These are phyloP conservation scores for Phytophthora megakarya DNA, from an alignment of 352 stramenopile species.

Conservation along the genomic window DNA sequence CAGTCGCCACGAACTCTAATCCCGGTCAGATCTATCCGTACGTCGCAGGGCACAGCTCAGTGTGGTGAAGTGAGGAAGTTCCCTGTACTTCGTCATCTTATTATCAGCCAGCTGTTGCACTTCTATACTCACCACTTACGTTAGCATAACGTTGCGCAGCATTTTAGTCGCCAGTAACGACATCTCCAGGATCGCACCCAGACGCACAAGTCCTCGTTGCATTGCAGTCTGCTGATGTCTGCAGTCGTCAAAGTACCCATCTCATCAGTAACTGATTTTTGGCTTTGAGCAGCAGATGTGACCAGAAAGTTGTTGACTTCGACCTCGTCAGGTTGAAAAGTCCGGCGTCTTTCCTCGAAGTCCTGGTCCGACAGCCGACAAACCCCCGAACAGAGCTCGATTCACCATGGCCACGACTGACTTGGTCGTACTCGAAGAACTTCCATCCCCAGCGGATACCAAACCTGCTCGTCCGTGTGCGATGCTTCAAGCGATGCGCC, in stretches of 20 bases:
- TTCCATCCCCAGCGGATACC: slow-evolving; percentile 5
- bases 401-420: background rate
- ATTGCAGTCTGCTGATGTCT: too few relatives aligned
- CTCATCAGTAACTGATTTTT: background rate
- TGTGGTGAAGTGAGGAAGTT: background rate
- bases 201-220: background rate
- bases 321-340: slow-evolving; percentile 8
- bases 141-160: too few relatives aligned
- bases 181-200: too few relatives aligned
- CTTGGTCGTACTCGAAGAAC: slow-evolving; percentile 13
- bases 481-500: slow-evolving; percentile 4
- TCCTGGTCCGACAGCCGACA: slow-evolving; percentile 1
- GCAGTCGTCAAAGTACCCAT: background rate
- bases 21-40: background rate
- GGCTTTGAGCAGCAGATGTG: slow-evolving; percentile 8
- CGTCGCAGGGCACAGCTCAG: too few relatives aligned
- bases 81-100: background rate
- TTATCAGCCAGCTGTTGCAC: too few relatives aligned
- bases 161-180: too few relatives aligned
- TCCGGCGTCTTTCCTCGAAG: slow-evolving; percentile 17
- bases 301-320: slow-evolving; percentile 29
- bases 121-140: too few relatives aligned
- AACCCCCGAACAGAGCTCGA: background rate
- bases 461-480: background rate
- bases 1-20: background rate